Evolutionary conservation across 495 filamentous ascomycete genomes (phyloP), one percentile per base, ranked within the genome.

Genomic region (Glutinoglossum americanum): DNA sequence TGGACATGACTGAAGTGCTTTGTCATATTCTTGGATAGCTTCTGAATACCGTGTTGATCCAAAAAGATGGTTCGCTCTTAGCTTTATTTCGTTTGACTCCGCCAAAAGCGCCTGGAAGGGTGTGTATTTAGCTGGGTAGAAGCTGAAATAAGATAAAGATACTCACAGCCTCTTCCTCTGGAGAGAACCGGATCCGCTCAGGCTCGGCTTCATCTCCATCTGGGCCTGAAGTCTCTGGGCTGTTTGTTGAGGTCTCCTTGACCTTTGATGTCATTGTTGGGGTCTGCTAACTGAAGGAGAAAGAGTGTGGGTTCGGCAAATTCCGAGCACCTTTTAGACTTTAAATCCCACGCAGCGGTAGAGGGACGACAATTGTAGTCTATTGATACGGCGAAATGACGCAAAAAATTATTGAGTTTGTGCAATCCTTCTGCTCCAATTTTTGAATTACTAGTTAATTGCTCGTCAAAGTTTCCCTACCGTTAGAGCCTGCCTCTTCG

Each of bases 401-500:
- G n/a, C 41, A 45, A 45, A 11, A 45, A n/a, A 17, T 4, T 3
- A 41, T 41, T 4, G 13, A 41, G 37, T 41, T 23, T 23, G 41
- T 19, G 21, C 9, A 45, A 1, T 23, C 41, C 17, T 23, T 45
- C 17, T 7, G 17, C 17, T n/a, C 21, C 17, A 4, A 45, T 10
- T 45, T 10, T n/a, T 13, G 13, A n/a, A 21, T 7, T 21, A 10
- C 41, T 5, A 45, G 41, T n/a, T 45, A 10, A 45, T 10, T 13
- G 41, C n/a, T 19, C 19, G 19, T 45, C 41, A 17, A 41, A 58
- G 56, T 5, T 27, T 59, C 3, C 87, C 87, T 26, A 81, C 82
- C 51, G 78, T 97, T 58, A 79, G 87, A 58, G 92, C 92, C 59
- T 95, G 89, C 71, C 82, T 99, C 59, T 99, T 99, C 66, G 92